Base-by-base conservation (phyloP, 2,329 filamentous ascomycete species). In the Akanthomyces uredinophilus region DNA sequence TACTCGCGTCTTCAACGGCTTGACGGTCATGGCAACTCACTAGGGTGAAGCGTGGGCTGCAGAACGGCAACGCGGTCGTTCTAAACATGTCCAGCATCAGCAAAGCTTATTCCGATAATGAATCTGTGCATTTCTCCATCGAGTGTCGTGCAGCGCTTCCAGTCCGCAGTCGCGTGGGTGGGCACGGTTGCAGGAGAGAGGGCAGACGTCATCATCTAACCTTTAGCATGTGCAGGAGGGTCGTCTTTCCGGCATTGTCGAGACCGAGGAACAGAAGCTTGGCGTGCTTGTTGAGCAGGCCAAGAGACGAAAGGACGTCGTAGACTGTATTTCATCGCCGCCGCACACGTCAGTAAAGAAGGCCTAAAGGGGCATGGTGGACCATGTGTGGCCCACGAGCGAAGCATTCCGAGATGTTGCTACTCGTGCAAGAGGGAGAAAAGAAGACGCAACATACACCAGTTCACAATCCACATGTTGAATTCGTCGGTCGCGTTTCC, bases 221-320 rank as follows among this genome's bases (percentile, higher is more conserved):
- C 90, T 96, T 96, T 78, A 96, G 79, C 92, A 96, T 96, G 79
- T 96, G 92, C 73, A 96, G 81, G 70, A 96, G 82, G 50, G 92
- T 96, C 60, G 92, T 96, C 84, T 96, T 96, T 78, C 92, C 92
- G 57, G 92, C 92, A 80, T 96, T 96, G 77, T 96, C 92, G 65
- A 96, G 88, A 70, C 92, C 92, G 66, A 96, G 87, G 81, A 96
- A 96, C 63, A 96, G 85, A 64, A 96, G 86, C 85, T 96, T 96
- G 72, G 92, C 92, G 77, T 96, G 91, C 85, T 96, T 96, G 86
- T 96, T 96, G 68, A 94, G 83, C 72, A 96, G 84, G 70, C 92
- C 92, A 66, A 96, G 84, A 67, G 87, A 91, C 71, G 92, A 90
- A 72, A 96, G 87, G 70, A 96, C 81, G 81, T 96, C 91, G 84